phyloP scores from a whole-genome alignment of 805 yeast species.

The Saccharomyces cerevisiae region DNA sequence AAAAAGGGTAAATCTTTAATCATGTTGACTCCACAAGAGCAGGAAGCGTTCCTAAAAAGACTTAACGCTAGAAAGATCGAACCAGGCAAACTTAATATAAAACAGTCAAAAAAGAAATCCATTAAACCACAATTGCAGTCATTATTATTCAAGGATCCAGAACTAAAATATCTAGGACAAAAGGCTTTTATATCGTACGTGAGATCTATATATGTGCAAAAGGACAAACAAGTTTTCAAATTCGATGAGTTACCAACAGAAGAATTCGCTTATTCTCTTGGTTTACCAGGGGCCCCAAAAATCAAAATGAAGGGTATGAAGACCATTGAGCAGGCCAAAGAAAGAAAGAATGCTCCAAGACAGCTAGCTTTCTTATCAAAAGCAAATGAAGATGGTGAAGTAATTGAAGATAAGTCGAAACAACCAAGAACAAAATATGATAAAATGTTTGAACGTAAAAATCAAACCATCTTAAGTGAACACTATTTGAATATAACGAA shows the following conservation, averaged over 20 bases:
- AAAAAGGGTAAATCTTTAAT: constrained; percentile 73
- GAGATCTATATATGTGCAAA: constrained; percentile 75
- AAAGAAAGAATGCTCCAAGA: constrained; percentile 74
- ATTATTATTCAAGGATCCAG: constrained; percentile 83
- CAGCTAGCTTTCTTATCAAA: constrained; percentile 50
- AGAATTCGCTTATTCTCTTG: constrained; percentile 77
- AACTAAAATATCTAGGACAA: constrained; percentile 87
- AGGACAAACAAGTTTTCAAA: constrained; percentile 79
- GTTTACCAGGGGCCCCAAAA: constrained; percentile 94
- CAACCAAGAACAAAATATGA: constrained; percentile 80
- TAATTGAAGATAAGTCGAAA: constrained; percentile 28
- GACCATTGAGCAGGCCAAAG: constrained; percentile 44
- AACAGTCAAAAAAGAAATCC: constrained; percentile 59
- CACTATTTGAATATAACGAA: constrained; percentile 73
- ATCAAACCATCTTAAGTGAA: constrained; percentile 85
- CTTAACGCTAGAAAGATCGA: constrained; percentile 58
- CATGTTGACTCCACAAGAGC: constrained; percentile 79
- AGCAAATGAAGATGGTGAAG: constrained; percentile 58
- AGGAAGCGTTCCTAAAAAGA: constrained; percentile 61
- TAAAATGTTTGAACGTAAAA: constrained; percentile 89
- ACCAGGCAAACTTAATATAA: constrained; percentile 63
- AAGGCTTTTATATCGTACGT: constrained; percentile 90
- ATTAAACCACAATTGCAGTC: constrained; percentile 82
- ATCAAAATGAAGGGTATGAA: constrained; percentile 58
- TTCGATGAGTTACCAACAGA: constrained; percentile 72